Evolutionary conservation across 2,329 filamentous ascomycete species (phyloP).

Genomic region (Pseudocercospora crystallina): DNA sequence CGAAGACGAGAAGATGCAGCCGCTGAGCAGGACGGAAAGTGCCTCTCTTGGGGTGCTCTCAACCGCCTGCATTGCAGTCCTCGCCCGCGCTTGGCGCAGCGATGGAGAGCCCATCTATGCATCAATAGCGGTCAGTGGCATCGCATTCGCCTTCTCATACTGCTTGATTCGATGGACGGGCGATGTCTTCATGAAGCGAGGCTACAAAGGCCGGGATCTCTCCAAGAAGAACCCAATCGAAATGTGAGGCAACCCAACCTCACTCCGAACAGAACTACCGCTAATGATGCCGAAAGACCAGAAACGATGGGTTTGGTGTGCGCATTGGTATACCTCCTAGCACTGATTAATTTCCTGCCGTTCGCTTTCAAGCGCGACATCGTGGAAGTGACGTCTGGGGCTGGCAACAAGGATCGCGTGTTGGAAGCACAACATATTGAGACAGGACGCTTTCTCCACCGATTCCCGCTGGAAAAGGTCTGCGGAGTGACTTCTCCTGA

Average conservation of each 20-base stretch:
- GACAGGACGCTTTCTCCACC: slow-evolving; percentile 80
- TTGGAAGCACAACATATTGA: slow-evolving; percentile 71
- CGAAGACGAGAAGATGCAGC: slow-evolving; percentile 23
- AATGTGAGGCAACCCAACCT: slow-evolving; percentile 56
- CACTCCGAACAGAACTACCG: slow-evolving; percentile 5
- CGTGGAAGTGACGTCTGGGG: slow-evolving; percentile 88
- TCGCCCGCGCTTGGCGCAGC: slow-evolving; percentile 77
- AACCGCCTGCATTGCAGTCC: slow-evolving; percentile 67
- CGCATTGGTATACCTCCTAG: slow-evolving; percentile 86
- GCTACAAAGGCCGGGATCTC: slow-evolving; percentile 86
- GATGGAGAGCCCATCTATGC: slow-evolving; percentile 88
- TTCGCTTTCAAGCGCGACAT: slow-evolving; percentile 99
- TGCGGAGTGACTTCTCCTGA: slow-evolving; percentile 17
- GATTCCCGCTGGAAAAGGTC: slow-evolving; percentile 84
- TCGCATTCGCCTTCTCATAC: slow-evolving; percentile 80
- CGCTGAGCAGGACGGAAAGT: slow-evolving; percentile 54
- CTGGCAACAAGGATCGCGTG: slow-evolving; percentile 85
- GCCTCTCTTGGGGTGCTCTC: slow-evolving; percentile 63
- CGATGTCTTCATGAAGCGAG: slow-evolving; percentile 80
- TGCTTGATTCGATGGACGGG: slow-evolving; percentile 92
- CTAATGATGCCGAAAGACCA: slow-evolving; percentile 54
- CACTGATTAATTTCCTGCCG: slow-evolving; percentile 87
- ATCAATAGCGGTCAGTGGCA: slow-evolving; percentile 78
- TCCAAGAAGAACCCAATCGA: slow-evolving; percentile 73
- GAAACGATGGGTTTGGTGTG: slow-evolving; percentile 96